A percentile compares a stretch with the other conserved stretches of the same genome.
These are phyloP conservation scores for Blastocystis sp. DNA, from an alignment of 352 stramenopile species.

Conservation along the genomic window DNA sequence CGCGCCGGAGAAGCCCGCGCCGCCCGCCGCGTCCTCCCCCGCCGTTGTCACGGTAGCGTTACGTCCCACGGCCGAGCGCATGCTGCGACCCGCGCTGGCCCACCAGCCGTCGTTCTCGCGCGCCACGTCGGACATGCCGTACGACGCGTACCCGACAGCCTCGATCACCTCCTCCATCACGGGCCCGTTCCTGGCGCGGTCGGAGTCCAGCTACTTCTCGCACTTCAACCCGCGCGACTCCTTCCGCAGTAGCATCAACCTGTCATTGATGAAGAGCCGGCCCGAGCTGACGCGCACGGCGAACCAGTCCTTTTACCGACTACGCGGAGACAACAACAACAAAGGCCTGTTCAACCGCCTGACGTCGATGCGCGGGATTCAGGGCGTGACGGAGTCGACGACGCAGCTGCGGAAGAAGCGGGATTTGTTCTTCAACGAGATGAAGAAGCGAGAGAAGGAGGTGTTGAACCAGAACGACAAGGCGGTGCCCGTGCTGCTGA, in stretches of 20 bases:
- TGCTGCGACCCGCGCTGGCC: neutral
- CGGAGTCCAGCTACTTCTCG: constrained; percentile 54
- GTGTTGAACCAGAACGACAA: neutral
- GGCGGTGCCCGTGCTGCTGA: constrained; percentile 18
- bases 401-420: constrained; percentile 5
- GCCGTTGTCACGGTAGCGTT: neutral
- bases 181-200: neutral
- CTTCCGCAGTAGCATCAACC: neutral
- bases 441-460: constrained; percentile 35
- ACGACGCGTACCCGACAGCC: neutral
- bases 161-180: neutral
- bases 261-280: neutral
- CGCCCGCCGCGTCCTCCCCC: neutral
- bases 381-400: neutral
- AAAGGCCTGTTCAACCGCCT: constrained; percentile 2
- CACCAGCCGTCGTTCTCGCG: neutral
- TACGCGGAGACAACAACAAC: neutral
- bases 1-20: constrained; percentile 11
- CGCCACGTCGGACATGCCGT: neutral
- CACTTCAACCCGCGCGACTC: constrained; percentile 33
- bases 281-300: neutral
- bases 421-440: constrained; percentile 23
- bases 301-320: constrained; percentile 3
- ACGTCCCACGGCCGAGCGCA: neutral
- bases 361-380: neutral